Evolutionary conservation across 768 basidiomycete species (phyloP), one percentile per base, ranked within the genome.

Genomic region (Trametes cingulata): DNA sequence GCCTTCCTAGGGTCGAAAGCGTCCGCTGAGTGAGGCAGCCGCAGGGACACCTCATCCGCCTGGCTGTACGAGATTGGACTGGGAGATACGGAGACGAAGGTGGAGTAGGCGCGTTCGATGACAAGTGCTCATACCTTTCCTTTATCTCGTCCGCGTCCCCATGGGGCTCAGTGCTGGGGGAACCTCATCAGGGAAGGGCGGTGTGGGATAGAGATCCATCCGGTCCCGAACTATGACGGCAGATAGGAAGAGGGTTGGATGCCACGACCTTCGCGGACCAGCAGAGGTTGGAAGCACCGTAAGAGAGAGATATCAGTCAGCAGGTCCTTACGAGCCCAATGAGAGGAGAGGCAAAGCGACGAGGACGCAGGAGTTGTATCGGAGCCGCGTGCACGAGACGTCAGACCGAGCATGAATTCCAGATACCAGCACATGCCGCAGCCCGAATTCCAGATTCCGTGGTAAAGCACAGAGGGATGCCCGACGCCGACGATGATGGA

Each of bases 371-470:
- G 25, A 36, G 39, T 3, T 22, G 27, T 22, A 27, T 20, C n/a
- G 20, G 33, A 37, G 10, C 17, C 25, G 24, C 53, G 45, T 50
- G 50, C 27, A 13, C 22, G 6, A 24, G 36, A 15, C 24, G 49
- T 51, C 42, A 52, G 22, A 29, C 35, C 19, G 29, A 22, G 61
- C 33, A n/a, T 45, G 52, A 53, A 59, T 57, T 58, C 43, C 56
- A 62, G 52, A 63, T 62, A 55, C 50, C 15, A 29, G 51, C 56
- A 49, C 60, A 61, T 61, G 60, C 54, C 35, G 51, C 55, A 57
- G 61, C 15, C 29, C 35, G 46, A 58, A 58, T 58, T 63, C 62
- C 62, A 63, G 62, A 59, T 62, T 59, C 49, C 53, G 62, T 59
- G 62, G 61, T 17, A 55, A 53, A 22, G 15, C 41, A 17, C 20